Conservation (phyloP, 305 asterid species). For the Fraxinus ornus region DNA sequence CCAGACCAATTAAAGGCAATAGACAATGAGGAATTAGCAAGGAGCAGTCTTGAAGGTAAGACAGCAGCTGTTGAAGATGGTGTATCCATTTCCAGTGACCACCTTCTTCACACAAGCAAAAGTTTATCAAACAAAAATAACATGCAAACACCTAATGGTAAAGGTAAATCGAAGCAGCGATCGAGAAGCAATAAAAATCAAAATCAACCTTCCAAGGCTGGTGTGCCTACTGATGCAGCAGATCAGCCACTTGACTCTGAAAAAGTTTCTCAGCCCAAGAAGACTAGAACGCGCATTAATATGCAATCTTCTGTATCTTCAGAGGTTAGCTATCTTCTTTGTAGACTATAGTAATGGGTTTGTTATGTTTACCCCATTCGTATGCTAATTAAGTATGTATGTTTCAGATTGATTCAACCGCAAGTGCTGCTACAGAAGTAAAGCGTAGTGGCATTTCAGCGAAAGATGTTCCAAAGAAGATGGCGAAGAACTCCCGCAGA, state of each 20-base stretch:
- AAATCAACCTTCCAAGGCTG: conserved; percentile 31
- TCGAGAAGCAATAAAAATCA: conserved; percentile 46
- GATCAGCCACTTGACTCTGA: conserved; percentile 34
- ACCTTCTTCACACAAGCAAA: conserved; percentile 26
- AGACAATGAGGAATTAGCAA: conserved; percentile 32
- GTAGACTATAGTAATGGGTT: conserved; percentile 12
- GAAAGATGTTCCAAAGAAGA: conserved; percentile 34
- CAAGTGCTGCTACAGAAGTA: conserved; percentile 35
- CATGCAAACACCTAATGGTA: conserved; percentile 32
- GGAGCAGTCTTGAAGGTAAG: conserved; percentile 29
- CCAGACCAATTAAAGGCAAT: conserved; percentile 41
- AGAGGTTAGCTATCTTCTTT: conserved; percentile 50
- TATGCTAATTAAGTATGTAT: conserved; percentile 35
- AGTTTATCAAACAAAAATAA: conserved; percentile 24
- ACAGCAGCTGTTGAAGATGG: conserved; percentile 33
- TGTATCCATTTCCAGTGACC: conserved; percentile 34
- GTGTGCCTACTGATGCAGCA: conserved; percentile 39
- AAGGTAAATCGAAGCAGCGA: conserved; percentile 44
- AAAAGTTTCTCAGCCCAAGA: conserved; percentile 36
- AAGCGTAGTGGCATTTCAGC: conserved; percentile 26
- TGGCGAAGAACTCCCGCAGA: conserved; percentile 36
- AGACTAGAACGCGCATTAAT: conserved; percentile 30
- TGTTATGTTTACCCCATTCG: conserved; percentile 23
- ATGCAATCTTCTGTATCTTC: conserved; percentile 32
- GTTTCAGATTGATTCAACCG: conserved; percentile 43